These are phyloP conservation scores for Hyparrhenia diplandra DNA, from an alignment of 176 grass and related monocot genomes.

Conservation along the genomic window DNA sequence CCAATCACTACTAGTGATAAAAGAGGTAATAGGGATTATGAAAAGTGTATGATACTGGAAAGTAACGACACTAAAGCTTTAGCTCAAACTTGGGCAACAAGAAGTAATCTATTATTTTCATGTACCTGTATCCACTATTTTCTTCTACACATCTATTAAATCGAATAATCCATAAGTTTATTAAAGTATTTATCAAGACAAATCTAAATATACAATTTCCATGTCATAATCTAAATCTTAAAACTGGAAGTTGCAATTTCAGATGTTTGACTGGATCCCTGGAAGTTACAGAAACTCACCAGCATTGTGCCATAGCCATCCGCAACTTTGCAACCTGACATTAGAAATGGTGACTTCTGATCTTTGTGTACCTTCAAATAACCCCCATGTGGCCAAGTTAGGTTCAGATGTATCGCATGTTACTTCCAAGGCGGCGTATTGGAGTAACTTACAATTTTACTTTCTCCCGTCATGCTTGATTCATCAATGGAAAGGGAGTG, in stretches of 20 bases:
- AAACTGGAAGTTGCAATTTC: not conserved
- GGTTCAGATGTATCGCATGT: not conserved
- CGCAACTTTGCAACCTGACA: constrained; percentile 98
- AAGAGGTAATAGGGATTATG: not conserved
- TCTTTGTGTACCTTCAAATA: constrained; percentile 70
- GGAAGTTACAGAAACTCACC: constrained; percentile 53
- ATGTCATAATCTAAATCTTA: not conserved
- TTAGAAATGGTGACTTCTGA: constrained; percentile 79
- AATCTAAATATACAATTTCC: not conserved
- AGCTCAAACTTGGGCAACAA: not conserved
- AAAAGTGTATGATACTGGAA: not conserved
- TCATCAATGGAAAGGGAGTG: constrained; percentile 93
- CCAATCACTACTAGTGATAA: not conserved
- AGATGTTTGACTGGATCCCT: not conserved
- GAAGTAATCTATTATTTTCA: not conserved
- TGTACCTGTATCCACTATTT: not conserved
- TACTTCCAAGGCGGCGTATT: not conserved
- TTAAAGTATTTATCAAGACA: not conserved
- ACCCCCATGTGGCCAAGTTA: constrained; percentile 9
- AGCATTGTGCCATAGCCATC: constrained; percentile 93
- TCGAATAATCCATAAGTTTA: not conserved
- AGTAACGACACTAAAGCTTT: not conserved
- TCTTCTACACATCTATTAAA: not conserved
- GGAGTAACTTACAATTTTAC: constrained; percentile 73
- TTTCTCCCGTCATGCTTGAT: constrained; percentile 98